A percentile compares a stretch with the other conserved stretches of the same genome.
phyloP scores from a whole-genome alignment of 306 rosid species.

The Acacia crassicarpa region DNA sequence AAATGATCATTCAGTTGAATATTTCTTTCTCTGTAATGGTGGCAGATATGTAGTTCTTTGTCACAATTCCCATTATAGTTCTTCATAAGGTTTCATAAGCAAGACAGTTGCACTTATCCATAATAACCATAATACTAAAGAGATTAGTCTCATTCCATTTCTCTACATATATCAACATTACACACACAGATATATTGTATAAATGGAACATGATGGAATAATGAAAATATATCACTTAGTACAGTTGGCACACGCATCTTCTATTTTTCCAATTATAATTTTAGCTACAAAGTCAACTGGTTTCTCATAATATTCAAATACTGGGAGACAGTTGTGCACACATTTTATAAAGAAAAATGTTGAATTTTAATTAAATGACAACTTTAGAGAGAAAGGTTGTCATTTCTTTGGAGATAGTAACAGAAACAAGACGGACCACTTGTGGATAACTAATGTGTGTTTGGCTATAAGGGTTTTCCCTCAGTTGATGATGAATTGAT shows the following conservation, averaged over 20 bases:
- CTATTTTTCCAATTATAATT: background rate
- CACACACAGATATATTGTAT: background rate
- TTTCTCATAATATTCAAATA: background rate
- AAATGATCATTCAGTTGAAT: background rate
- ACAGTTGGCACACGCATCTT: background rate
- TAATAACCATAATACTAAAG: background rate
- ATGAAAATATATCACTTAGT: background rate
- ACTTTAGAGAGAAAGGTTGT: conserved; percentile 1
- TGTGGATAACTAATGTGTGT: conserved; percentile 6
- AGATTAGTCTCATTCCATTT: background rate
- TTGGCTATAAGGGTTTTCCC: conserved; percentile 21
- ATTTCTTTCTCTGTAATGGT: background rate
- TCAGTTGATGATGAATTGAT: too few relatives aligned
- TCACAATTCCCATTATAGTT: background rate
- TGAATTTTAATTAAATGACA: conserved; percentile 3
- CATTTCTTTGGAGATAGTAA: conserved; percentile 1
- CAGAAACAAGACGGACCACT: too few relatives aligned
- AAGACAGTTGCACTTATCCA: too few relatives aligned
- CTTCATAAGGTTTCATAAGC: background rate
- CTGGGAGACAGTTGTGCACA: background rate
- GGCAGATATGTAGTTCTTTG: background rate
- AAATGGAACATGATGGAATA: background rate
- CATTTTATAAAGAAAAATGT: background rate
- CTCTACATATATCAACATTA: background rate
- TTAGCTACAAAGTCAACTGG: background rate